These are phyloP conservation scores for Suillus discolor DNA, from an alignment of 768 basidiomycete species.

Conservation along the genomic window DNA sequence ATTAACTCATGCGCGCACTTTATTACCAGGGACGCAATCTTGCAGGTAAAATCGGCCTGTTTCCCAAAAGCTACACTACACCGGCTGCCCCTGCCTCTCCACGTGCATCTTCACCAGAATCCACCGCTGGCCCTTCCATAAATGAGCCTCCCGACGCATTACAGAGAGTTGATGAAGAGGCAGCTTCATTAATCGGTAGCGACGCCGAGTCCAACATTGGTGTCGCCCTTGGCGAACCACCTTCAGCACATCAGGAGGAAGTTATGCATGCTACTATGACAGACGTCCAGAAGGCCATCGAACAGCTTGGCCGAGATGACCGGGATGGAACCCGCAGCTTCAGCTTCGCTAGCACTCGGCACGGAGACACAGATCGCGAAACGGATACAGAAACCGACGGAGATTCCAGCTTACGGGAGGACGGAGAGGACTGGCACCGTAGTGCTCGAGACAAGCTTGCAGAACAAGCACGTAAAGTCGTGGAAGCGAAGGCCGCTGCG, in stretches of 20 bases:
- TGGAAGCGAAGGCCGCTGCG: conserved; percentile 41
- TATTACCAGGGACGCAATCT: conserved; percentile 74
- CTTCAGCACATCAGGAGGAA: conserved; percentile 39
- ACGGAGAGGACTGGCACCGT: conserved; percentile 64
- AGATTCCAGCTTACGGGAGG: conserved; percentile 47
- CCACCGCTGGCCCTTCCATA: conserved; percentile 25
- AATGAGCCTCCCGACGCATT: conserved; percentile 31
- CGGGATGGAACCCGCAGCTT: conserved; percentile 68
- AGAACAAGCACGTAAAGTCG: conserved; percentile 63
- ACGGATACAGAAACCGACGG: conserved; percentile 57
- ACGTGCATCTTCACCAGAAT: conserved; percentile 28
- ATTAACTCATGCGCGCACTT: conserved; percentile 15
- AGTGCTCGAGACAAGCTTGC: conserved; percentile 67
- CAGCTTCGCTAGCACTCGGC: conserved; percentile 73
- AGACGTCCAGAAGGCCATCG: conserved; percentile 89
- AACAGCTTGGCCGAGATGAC: conserved; percentile 71
- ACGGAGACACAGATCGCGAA: conserved; percentile 49
- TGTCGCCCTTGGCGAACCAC: conserved; percentile 28
- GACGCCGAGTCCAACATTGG: conserved; percentile 28
- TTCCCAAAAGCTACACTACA: conserved; percentile 88
- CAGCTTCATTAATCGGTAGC: conserved; percentile 35
- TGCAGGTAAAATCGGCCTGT: conserved; percentile 83
- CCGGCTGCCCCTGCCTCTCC: conserved; percentile 46
- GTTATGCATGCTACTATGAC: conserved; percentile 89
- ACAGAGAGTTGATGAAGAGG: conserved; percentile 51